Base-by-base conservation (phyloP, 140 eudicot species). In the Oenanthe javanica region DNA sequence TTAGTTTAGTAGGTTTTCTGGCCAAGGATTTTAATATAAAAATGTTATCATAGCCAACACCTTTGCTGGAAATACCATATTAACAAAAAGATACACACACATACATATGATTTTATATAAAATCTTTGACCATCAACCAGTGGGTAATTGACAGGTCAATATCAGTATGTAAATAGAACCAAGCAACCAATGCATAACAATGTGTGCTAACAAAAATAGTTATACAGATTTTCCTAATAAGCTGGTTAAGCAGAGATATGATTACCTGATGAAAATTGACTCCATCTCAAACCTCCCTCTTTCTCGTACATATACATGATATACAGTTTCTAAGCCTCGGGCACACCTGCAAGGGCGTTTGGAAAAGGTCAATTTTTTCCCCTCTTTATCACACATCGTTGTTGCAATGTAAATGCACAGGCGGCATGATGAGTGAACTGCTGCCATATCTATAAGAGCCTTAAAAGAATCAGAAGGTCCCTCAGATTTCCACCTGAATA, bases 381-480 rank as follows among this genome's bases (percentile, higher is more conserved):
- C 98, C 78, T 94, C 97, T 77, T 90, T 81, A 74, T 90, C 96
- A 59, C 75, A 95, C 77, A 90, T 88, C 86, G 55, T 86, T 81
- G 98, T 92, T 66, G 98, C 97, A 79, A 94, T 82, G 85, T 81
- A 80, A 77, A 94, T 89, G 87, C 98, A 94, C 80, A 94, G 81
- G 45, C 98, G 97, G 54, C 98, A 94, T 75, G 98, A 94, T 21
- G 98, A 94, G 83, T 94, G 98, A 78, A 94, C 98, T 72, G 98
- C 95, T 72, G 98, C 96, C 97, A 94, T 94, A 84, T 94, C 98
- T 84, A 94, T 87, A 64, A 94, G 97, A 48, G 98, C 98, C 85
- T 89, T 94, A 83, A 94, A 94, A 48, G 98, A 90, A 85, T 94
- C 98, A 77, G 92, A 86, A 55, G 98, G 98, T 45, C 98, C 98